Evolutionary conservation across 2,329 filamentous ascomycete species (phyloP), one percentile per base, ranked within the genome.

Genomic region (Aplosporella prunicola): DNA sequence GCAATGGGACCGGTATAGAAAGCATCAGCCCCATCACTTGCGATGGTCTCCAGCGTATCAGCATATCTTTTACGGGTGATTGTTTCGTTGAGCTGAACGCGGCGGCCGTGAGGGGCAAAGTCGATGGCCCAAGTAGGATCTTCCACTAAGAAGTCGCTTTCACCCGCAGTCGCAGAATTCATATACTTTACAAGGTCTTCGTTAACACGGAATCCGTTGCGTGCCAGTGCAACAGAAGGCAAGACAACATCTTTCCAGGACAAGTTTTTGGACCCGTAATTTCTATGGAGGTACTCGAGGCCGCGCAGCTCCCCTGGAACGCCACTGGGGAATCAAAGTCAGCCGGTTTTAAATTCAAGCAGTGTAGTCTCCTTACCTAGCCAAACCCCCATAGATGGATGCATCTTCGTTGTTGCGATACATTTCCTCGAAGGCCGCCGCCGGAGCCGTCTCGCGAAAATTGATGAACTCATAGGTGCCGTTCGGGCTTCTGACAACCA

Each of bases 391-490:
- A 18, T 66, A 67, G 1, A 89, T 65, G 38, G 83, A 87, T 2
- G 72, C 76, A 2, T 69, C 58, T 1, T 71, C 66, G 45, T 91
- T 80, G 38, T 77, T 76, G 41, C 74, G 69, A 57, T 81, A 96
- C 89, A 96, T 96, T 51, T 93, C 76, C 58, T 87, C 69, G 46
- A 71, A 78, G 0, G 87, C 83, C 0, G 84, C 82, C 0, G 80
- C 82, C 1, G 89, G 89, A 0, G 89, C 89, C 0, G 81, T 77
- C 58, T 96, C 89, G 31, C 89, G 72, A 53, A 93, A 96, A 60
- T 96, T 89, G 47, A 96, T 78, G 41, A 80, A 79, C 53, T 93
- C 86, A 53, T 88, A 93, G 13, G 68, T 67, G n/a, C 86, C 86
- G 41, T 84, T 67, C 11, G 74, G 63, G 22, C 76, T 70, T 32